A percentile compares a stretch with the other conserved stretches of the same genome.
Evolutionary conservation across 192 early-diverging fungal genomes (phyloP).

Genomic region (Cladochytrium replicatum): DNA sequence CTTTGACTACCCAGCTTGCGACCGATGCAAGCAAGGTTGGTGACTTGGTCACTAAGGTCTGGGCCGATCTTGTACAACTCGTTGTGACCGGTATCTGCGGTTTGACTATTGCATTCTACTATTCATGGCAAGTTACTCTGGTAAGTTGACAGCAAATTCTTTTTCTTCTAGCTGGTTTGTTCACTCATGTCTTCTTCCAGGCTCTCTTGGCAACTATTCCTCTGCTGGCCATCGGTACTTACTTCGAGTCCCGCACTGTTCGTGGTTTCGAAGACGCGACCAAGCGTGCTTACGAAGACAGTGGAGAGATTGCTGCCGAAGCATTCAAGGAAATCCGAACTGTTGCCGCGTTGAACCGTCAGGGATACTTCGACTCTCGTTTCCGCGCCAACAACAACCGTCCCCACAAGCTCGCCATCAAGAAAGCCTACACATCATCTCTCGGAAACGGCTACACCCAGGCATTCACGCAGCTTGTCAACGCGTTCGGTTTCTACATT

Average conservation of each 20-base stretch:
- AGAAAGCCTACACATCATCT: slow-evolving; percentile 50
- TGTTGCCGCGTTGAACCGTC: slow-evolving; percentile 66
- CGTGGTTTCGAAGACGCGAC: slow-evolving; percentile 42
- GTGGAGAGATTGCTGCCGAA: slow-evolving; percentile 76
- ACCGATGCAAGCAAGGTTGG: slow-evolving; percentile 57
- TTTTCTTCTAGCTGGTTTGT: slow-evolving; percentile 52
- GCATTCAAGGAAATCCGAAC: slow-evolving; percentile 80
- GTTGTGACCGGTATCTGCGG: slow-evolving; percentile 33
- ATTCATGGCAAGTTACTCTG: slow-evolving; percentile 78
- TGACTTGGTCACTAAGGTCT: slow-evolving; percentile 32
- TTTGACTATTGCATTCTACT: slow-evolving; percentile 32
- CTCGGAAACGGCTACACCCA: slow-evolving; percentile 69
- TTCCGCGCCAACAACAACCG: slow-evolving; percentile 53
- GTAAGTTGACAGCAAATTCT: slow-evolving; percentile 36
- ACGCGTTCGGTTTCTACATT: slow-evolving; percentile 30
- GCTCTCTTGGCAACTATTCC: slow-evolving; percentile 27
- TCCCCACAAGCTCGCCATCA: slow-evolving; percentile 55
- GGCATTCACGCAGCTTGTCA: slow-evolving; percentile 64
- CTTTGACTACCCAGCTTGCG: slow-evolving; percentile 70
- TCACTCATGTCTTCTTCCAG: too few relatives aligned
- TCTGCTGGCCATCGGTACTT: slow-evolving; percentile 24
- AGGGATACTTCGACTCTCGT: slow-evolving; percentile 54
- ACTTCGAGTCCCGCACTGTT: slow-evolving; percentile 6
- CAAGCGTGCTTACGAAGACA: slow-evolving; percentile 64
- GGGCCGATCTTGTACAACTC: slow-evolving; percentile 42